phyloP scores from a whole-genome alignment of 495 filamentous ascomycete species.

The Sporormia fimetaria region DNA sequence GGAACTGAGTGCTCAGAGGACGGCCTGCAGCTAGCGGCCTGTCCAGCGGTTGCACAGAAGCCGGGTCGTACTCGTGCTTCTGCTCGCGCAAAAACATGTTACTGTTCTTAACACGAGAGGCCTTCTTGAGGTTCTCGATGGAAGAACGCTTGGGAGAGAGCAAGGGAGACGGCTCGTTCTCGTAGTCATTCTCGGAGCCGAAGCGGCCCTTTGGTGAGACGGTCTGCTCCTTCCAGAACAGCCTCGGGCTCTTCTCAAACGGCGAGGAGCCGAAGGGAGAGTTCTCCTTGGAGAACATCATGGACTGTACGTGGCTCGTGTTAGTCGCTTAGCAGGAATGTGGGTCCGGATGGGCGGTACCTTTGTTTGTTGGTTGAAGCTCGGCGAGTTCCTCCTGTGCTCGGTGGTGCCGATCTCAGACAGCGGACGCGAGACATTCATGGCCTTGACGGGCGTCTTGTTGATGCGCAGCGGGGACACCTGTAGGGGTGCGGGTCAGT shows the following conservation, averaged over 20 bases:
- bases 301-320: constrained; percentile 26
- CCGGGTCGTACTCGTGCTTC: constrained; percentile 80
- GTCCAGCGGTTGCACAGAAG: constrained; percentile 60
- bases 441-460: constrained; percentile 31
- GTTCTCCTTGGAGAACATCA: constrained; percentile 52
- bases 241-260: constrained; percentile 48
- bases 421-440: constrained; percentile 27
- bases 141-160: constrained; percentile 62
- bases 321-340: constrained; percentile 8
- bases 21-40: constrained; percentile 59
- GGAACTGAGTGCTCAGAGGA: constrained; percentile 46
- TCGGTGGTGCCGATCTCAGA: constrained; percentile 33
- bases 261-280: constrained; percentile 56
- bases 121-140: constrained; percentile 84
- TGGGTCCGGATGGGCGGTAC: constrained; percentile 26
- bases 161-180: constrained; percentile 48
- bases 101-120: constrained; percentile 92
- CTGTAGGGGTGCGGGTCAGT: too few species aligned
- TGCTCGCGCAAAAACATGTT: constrained; percentile 84
- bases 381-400: constrained; percentile 35
- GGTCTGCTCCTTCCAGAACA: constrained; percentile 79
- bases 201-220: constrained; percentile 47
- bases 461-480: constrained; percentile 35
- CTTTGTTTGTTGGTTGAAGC: constrained; percentile 34
- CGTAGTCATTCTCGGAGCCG: constrained; percentile 60